Evolutionary conservation across 768 basidiomycete genomes (phyloP).

Genomic region (Termitomyces sp.): DNA sequence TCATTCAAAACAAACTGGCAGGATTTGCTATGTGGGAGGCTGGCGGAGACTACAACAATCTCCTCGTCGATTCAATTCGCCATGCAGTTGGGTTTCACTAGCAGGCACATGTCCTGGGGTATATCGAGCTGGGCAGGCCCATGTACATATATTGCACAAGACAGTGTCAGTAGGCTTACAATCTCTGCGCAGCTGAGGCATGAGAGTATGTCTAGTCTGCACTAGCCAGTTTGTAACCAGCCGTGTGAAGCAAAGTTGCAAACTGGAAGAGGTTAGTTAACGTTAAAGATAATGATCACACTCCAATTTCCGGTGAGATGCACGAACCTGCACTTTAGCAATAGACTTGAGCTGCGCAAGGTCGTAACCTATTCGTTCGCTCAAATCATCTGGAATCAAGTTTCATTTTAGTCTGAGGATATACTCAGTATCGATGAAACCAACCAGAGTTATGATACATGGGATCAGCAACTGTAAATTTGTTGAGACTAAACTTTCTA

Average conservation of each 20-base stretch:
- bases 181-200: background rate
- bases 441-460: slow-evolving; percentile 85
- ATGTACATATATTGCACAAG: background rate
- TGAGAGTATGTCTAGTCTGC: background rate
- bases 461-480: slow-evolving; percentile 67
- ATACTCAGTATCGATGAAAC: slow-evolving; percentile 13
- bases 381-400: slow-evolving; percentile 59
- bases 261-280: slow-evolving; percentile 39
- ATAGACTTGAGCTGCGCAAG: slow-evolving; percentile 79
- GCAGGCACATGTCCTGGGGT: background rate
- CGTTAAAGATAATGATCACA: background rate
- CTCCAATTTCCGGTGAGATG: background rate
- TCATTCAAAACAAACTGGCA: slow-evolving; percentile 44
- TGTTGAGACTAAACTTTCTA: background rate
- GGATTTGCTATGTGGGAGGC: slow-evolving; percentile 77
- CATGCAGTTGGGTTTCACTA: slow-evolving; percentile 23
- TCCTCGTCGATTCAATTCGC: slow-evolving; percentile 42
- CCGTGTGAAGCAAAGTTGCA: slow-evolving; percentile 66
- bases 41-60: slow-evolving; percentile 56
- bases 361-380: slow-evolving; percentile 78
- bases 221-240: slow-evolving; percentile 48
- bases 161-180: background rate
- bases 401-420: slow-evolving; percentile 2
- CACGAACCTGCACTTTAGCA: slow-evolving; percentile 78
- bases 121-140: background rate